These are phyloP conservation scores for Helianthus tuberosus DNA, from an alignment of 129 eudicot species.

Conservation along the genomic window DNA sequence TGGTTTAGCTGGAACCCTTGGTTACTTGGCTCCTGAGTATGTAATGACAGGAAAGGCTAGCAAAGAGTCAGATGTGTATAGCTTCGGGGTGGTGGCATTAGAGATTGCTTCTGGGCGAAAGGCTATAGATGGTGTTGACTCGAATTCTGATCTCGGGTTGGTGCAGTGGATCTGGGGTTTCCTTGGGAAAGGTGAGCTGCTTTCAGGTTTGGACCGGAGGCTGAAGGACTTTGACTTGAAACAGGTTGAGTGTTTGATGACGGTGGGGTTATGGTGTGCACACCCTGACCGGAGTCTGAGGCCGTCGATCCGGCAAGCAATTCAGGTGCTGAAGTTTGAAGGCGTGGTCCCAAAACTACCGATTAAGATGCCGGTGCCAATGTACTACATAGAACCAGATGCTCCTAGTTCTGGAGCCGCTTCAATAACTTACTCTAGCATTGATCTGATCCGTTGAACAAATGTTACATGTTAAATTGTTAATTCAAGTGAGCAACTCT, in stretches of 20 bases:
- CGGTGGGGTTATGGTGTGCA: constrained; percentile 56
- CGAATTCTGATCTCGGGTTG: constrained; percentile 26
- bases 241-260: constrained; percentile 48
- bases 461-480: too few species aligned
- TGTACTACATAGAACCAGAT: too few species aligned
- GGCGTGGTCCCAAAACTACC: constrained; percentile 33
- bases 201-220: constrained; percentile 35
- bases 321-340: constrained; percentile 52
- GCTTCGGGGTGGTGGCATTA: constrained; percentile 52
- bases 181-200: constrained; percentile 29
- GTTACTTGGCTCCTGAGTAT: constrained; percentile 66
- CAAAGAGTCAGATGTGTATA: constrained; percentile 57
- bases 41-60: constrained; percentile 48
- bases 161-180: constrained; percentile 49
- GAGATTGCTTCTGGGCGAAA: constrained; percentile 12
- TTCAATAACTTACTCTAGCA: too few species aligned
- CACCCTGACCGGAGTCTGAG: constrained; percentile 40
- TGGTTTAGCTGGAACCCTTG: constrained; percentile 51
- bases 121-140: neutral
- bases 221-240: constrained; percentile 34
- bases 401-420: too few species aligned
- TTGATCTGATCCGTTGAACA: too few species aligned
- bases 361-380: constrained; percentile 28
- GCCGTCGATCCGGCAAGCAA: constrained; percentile 54
- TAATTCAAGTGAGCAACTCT: too few species aligned